Evolutionary conservation across 345 rosid genomes (phyloP).

Genomic region (Hirschfeldia incana): DNA sequence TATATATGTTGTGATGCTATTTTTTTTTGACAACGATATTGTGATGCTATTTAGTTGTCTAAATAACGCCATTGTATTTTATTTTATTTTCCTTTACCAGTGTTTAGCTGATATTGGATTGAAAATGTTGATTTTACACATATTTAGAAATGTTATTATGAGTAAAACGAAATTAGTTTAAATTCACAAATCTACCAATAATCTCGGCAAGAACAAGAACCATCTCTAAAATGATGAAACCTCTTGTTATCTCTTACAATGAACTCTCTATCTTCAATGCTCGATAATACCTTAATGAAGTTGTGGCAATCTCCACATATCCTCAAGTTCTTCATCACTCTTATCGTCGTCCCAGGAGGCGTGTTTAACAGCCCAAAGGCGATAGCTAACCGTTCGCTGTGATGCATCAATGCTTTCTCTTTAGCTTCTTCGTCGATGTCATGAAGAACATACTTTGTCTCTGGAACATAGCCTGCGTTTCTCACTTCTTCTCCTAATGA

Average conservation of each 20-base stretch:
- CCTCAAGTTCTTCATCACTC: constrained; percentile 60
- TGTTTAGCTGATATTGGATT: not conserved
- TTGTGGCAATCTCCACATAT: constrained; percentile 69
- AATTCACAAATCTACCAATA: too few species aligned
- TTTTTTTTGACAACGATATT: too few species aligned
- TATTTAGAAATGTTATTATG: too few species aligned
- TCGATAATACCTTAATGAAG: constrained; percentile 46
- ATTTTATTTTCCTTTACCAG: not conserved
- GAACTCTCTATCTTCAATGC: too few species aligned
- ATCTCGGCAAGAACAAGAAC: too few species aligned
- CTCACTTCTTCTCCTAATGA: constrained; percentile 35
- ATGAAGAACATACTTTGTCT: constrained; percentile 56
- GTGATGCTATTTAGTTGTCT: not conserved
- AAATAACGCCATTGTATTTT: too few species aligned
- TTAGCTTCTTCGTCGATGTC: constrained; percentile 66
- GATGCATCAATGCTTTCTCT: constrained; percentile 61
- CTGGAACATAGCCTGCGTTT: constrained; percentile 55
- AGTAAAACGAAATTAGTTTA: too few species aligned
- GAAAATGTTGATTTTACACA: not conserved
- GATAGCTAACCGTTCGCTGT: constrained; percentile 66
- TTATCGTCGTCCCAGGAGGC: constrained; percentile 45
- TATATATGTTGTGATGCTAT: not conserved
- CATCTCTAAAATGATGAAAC: too few species aligned
- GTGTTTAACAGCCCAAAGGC: constrained; percentile 57
- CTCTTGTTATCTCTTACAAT: too few species aligned